Evolutionary conservation across 768 basidiomycete genomes (phyloP), one percentile per base, ranked within the genome.

Genomic region (Leccinum aurantiacum): DNA sequence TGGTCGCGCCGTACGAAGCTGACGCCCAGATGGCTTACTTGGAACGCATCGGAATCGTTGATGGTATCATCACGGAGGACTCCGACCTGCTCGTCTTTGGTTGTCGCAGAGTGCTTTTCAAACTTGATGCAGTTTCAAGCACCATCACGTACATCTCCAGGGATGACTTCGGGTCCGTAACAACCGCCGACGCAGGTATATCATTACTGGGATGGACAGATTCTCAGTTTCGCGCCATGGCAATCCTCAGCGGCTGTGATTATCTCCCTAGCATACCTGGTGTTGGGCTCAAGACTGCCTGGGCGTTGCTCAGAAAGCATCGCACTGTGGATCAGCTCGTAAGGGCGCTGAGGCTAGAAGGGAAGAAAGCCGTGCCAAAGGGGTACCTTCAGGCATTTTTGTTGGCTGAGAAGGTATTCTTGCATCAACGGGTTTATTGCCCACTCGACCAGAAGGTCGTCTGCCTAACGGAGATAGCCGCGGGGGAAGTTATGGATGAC

Each of bases 1-100:
- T 98, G 41, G 97, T 98, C 17, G 96, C 97, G 4, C 97, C 97
- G 0, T 99, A 98, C 73, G 97, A 99, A 79, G 97, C 97, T 1
- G 97, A 99, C 69, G 94, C 97, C 1, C 97, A 99, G 73, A 83
- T 99, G 58, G 90, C 93, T 49, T 98, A 90, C 75, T 83, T 99
- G 48, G 97, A 98, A 70, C 84, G 84, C 53, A 73, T 79, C 47
- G 93, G 93, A 17, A 67, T 91, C 35, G 91, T 94, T 44, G 89
- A 95, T 71, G 97, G 88, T 3, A 89, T 99, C 72, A 83, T 99
- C 65, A 98, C 97, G 2, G 97, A 99, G 76, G 97, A 98, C 75
- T 98, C 95, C 0, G 97, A 99, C 74, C 80, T 99, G 29, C 87
- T 98, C 60, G 95, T 99, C 52, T 98, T 97, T 69, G 97, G 96